A percentile compares a stretch with the other conserved stretches of the same genome.
These are phyloP conservation scores for Pseudogymnoascus sp. DNA, from an alignment of 2,329 filamentous ascomycete species.

Conservation along the genomic window DNA sequence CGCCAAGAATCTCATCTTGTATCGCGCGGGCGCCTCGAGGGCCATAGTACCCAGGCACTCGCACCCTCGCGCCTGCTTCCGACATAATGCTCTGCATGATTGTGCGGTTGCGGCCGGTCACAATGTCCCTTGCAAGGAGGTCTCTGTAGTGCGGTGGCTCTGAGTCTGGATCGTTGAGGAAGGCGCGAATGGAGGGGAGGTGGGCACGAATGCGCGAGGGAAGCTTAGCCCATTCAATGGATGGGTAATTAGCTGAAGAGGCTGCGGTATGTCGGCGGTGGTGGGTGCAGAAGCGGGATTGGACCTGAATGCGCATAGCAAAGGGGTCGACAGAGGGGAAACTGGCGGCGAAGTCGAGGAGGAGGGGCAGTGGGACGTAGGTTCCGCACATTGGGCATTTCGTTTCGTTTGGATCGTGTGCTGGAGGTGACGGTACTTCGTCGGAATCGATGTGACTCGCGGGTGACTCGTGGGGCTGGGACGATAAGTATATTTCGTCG, in stretches of 20 bases:
- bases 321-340: not conserved
- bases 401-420: not conserved
- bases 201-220: conserved; percentile 51
- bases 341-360: not conserved
- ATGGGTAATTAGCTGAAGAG: conserved; percentile 47
- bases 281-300: not conserved
- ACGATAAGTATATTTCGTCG: not conserved
- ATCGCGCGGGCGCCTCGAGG: conserved; percentile 64
- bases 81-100: conserved; percentile 45
- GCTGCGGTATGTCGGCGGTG: not conserved
- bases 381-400: conserved; percentile 1
- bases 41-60: conserved; percentile 71
- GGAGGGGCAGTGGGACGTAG: not conserved
- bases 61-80: conserved; percentile 29
- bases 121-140: conserved; percentile 46
- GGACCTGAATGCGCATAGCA: not conserved
- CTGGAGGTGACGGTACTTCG: not conserved
- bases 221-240: conserved; percentile 61
- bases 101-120: conserved; percentile 51
- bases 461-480: not conserved
- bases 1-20: conserved; percentile 58
- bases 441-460: not conserved
- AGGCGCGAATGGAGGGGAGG: conserved; percentile 44
- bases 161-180: conserved; percentile 45
- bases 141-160: conserved; percentile 52